Evolutionary conservation across 1,284 basidiomycete genomes (phyloP).

Genomic region (Rhodotorula sp.): DNA sequence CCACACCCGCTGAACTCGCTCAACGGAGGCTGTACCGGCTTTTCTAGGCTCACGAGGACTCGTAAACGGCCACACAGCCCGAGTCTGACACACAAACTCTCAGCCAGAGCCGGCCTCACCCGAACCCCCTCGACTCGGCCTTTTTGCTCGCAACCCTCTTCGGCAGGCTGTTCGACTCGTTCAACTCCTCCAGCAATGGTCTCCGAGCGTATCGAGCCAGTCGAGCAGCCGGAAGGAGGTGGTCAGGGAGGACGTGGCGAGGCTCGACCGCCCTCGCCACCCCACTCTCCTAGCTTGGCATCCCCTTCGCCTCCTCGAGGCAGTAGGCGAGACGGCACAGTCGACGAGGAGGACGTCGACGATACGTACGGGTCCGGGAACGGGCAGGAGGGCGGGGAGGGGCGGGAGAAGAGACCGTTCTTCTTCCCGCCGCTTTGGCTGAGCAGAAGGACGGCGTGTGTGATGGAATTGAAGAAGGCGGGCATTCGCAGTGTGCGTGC

Average conservation of each 20-base stretch:
- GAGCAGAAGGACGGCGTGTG: constrained; percentile 68
- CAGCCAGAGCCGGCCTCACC: too few relatives aligned
- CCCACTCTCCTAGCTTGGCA: background rate
- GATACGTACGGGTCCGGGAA: constrained; percentile 2
- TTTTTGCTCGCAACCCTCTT: too few relatives aligned
- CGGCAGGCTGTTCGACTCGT: too few relatives aligned
- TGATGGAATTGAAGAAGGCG: constrained; percentile 63
- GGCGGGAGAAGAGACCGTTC: constrained; percentile 2
- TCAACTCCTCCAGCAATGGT: too few relatives aligned
- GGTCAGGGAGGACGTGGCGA: background rate
- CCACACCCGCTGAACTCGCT: too few relatives aligned
- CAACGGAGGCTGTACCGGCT: too few relatives aligned
- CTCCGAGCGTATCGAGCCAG: too few relatives aligned
- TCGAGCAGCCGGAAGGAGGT: too few relatives aligned
- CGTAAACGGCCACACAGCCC: background rate
- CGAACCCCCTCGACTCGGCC: too few relatives aligned
- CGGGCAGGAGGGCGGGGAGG: background rate
- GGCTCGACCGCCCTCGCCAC: background rate
- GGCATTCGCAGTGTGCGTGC: constrained; percentile 58
- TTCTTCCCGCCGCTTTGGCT: constrained; percentile 70
- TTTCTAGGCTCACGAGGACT: background rate
- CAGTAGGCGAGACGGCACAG: background rate
- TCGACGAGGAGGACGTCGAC: constrained; percentile 5
- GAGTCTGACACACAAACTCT: too few relatives aligned
- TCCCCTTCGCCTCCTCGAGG: background rate